Evolutionary conservation across 225 moss, liverwort and hornwort species (phyloP), one percentile per base, ranked within the genome.

Genomic region (Physcomitrellopsis africana): DNA sequence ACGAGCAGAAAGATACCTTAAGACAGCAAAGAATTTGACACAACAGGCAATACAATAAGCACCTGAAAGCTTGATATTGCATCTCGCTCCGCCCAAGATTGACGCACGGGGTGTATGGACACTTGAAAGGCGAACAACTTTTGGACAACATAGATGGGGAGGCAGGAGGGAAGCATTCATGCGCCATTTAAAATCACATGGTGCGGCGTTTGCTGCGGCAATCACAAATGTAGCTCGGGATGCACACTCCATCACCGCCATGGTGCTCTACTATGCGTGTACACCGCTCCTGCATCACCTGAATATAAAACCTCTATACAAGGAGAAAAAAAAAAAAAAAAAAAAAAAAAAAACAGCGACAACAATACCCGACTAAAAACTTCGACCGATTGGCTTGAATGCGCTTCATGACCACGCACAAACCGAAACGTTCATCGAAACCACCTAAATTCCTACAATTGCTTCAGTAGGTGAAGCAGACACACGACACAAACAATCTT

Each of bases 211-310:
- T 24, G 72, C 26, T 80, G 78, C 29, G 3, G 75, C 80, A 77
- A 67, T 72, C 72, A 75, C 72, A 60, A 75, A 75, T 46, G 77
- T 65, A 46, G 75, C 75, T 45, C 80, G 77, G 29, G 69, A 51
- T 51, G 67, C 82, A 79, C 69, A 82, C 49, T 77, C 70, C 83
- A 83, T 69, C 74, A 72, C 75, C 75, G 83, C 80, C 80, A 80
- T 77, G 27, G 22, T 49, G 44, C 45, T 78, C 67, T 68, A 61
- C 55, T 43, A n/a, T 24, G 32, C 44, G 46, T 32, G 19, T 37
- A 51, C 8, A 59, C 69, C 60, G 55, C 70, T 68, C 76, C 83
- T 83, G 79, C 76, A 72, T 68, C 76, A 71, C 26, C 69, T 71
- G 37, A 45, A 63, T 41, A 7, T 51, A 0, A 57, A 60, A 71